Base-by-base conservation (phyloP, 2,329 filamentous ascomycete genomes). In the Emmonsiellopsis sp. region DNA sequence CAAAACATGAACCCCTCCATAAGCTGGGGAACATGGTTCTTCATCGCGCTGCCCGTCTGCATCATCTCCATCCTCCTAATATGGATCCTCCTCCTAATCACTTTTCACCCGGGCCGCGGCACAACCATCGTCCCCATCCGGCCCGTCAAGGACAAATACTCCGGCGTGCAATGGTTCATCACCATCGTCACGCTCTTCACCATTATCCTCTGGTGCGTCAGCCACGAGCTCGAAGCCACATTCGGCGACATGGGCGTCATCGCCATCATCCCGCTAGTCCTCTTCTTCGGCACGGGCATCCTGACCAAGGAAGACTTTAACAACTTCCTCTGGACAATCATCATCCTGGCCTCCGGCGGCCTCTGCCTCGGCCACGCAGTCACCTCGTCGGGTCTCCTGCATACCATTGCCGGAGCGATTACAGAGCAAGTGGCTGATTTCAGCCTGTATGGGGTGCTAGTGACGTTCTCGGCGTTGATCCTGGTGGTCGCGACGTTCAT, bases 281-380 rank as follows among this genome's bases (percentile, higher is more conserved):
- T 96, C 42, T 98, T 98, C 79, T 98, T 98, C 63, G 93, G 93
- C 52, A 91, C 90, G 2, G 93, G 93, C 9, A 92, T 97, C 60
- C 77, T 98, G 34, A 97, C 91, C 48, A 98, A 97, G 72, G 93
- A 97, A 71, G 93, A 98, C 72, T 98, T 98, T 68, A 98, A 98
- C 77, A 98, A 98, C 71, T 98, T 98, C 71, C 86, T 96, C 40
- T 98, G 93, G 93, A 98, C 94, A 17, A 98, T 98, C 71, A 96
- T 98, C 71, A 97, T 98, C 64, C 84, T 98, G 17, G 93, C 93
- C 0, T 92, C 93, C 0, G 93, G 93, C 46, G 93, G 93, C 6
- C 75, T 98, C 36, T 90, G 90, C 1, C 82, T 98, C 0, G 93
- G 93, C 53, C 96, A 95, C 69, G 88, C 92, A 0, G 93, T 98